These are phyloP conservation scores for Boechera divaricarpa DNA, from an alignment of 345 rosid genomes.

Conservation along the genomic window DNA sequence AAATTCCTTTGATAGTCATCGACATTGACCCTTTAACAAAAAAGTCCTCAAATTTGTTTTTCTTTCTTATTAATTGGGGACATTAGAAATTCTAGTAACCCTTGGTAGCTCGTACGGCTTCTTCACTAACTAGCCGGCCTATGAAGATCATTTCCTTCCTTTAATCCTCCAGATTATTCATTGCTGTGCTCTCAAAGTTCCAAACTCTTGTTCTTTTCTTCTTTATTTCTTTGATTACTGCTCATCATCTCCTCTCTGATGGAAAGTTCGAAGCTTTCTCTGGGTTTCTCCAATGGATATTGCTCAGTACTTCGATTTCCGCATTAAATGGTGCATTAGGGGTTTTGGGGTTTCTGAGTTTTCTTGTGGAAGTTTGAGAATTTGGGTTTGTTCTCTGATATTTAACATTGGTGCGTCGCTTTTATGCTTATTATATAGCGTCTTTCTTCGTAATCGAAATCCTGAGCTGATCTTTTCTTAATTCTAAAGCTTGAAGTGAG, in stretches of 20 bases:
- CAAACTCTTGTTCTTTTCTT: conserved; percentile 18
- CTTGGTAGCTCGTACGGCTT: conserved; percentile 31
- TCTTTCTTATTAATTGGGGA: not conserved
- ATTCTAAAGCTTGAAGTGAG: conserved; percentile 14
- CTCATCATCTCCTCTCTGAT: conserved; percentile 11
- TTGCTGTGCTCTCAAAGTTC: conserved; percentile 17
- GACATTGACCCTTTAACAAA: not conserved
- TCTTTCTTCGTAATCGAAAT: not conserved
- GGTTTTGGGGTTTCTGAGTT: conserved; percentile 3
- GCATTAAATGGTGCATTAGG: not conserved
- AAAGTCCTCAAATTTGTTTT: not conserved
- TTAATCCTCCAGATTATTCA: not conserved
- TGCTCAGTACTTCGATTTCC: conserved; percentile 15
- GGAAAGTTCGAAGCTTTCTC: conserved; percentile 30
- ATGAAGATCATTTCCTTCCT: conserved; percentile 23
- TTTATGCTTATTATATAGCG: not conserved
- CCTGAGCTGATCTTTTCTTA: not conserved
- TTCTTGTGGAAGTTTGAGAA: too few relatives aligned
- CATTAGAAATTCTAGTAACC: conserved; percentile 1
- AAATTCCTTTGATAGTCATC: too few relatives aligned
- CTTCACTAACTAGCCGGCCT: conserved; percentile 43
- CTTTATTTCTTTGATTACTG: not conserved
- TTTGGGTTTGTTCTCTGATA: conserved; percentile 3
- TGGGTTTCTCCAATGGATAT: conserved; percentile 24
- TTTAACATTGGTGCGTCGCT: not conserved